Base-by-base conservation (phyloP, 768 basidiomycete genomes). In the Agaricus sinodeliciosus region DNA sequence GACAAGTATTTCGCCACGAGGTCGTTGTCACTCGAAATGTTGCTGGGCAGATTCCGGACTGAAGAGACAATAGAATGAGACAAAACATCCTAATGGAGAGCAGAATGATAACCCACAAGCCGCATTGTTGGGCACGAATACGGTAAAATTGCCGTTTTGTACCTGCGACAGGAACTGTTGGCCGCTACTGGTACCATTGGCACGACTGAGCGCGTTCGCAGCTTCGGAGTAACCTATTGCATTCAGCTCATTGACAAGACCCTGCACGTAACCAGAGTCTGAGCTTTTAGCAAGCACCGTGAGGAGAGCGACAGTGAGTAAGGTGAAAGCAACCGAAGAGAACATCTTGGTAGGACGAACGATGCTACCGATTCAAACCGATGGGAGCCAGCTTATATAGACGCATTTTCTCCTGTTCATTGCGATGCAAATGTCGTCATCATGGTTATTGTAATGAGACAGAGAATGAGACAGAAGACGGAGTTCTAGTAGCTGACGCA, bases 51-150 rank as follows among this genome's bases (percentile, higher is more conserved):
- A 63, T 67, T 48, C 57, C 53, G 48, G 65, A 70, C 51, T 75
- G 64, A 22, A 55, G 60, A 6, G 61, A 7, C 34, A 31, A 15
- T 56, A 6, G 54, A 46, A 47, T 26, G 3, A n/a, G 13, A 71
- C 61, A 60, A 48, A 13, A 19, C 28, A n/a, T 31, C 6, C 31
- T 7, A 16, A 7, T 12, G 19, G 37, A 49, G 27, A 42, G 56
- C 16, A 13, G 18, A 0, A 28, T 25, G 5, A 31, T 34, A 35
- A 69, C 74, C 55, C 50, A 83, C 82, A 73, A 4, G 86, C 84
- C 1, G 61, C 58, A 58, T 86, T 72, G 47, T 64, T 73, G 3
- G 84, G 82, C 0, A 78, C 80, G 60, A 86, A 85, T 12, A 86
- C 56, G 0, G 80, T 77, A 54, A 66, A 72, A 36, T 74, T 68